phyloP scores from a whole-genome alignment of 2,329 filamentous ascomycete species.

The Exophiala alcalophila region DNA sequence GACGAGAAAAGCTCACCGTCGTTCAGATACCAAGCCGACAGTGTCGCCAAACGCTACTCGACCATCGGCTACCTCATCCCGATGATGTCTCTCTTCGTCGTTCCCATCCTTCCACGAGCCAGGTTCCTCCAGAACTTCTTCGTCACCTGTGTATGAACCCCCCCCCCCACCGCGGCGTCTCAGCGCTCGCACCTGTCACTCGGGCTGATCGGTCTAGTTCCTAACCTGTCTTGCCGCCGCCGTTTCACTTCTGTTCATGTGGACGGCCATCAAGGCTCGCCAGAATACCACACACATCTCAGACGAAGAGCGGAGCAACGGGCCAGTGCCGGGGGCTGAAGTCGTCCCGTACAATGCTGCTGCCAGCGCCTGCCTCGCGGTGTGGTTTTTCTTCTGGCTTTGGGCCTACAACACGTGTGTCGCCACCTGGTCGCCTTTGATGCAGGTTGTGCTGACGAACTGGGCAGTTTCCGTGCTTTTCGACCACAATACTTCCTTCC shows the following conservation, averaged over 20 bases:
- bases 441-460: background rate
- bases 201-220: constrained; percentile 13
- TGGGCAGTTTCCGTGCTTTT: constrained; percentile 57
- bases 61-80: constrained; percentile 59
- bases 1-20: background rate
- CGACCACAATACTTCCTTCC: constrained; percentile 66
- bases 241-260: constrained; percentile 63
- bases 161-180: too few relatives aligned
- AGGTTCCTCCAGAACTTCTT: constrained; percentile 70
- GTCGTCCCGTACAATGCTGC: constrained; percentile 63
- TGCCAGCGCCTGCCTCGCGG: constrained; percentile 64
- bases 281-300: constrained; percentile 51
- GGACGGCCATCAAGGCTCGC: constrained; percentile 63
- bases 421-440: background rate
- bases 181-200: background rate
- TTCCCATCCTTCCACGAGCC: constrained; percentile 67
- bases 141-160: constrained; percentile 52
- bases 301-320: constrained; percentile 14
- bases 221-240: constrained; percentile 59
- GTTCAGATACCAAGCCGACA: constrained; percentile 50
- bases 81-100: constrained; percentile 63
- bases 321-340: constrained; percentile 20
- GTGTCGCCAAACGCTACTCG: constrained; percentile 45
- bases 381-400: constrained; percentile 71
- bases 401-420: constrained; percentile 25